phyloP scores from a whole-genome alignment of 2,329 filamentous ascomycete species.

The Verticillium tricorpus region DNA sequence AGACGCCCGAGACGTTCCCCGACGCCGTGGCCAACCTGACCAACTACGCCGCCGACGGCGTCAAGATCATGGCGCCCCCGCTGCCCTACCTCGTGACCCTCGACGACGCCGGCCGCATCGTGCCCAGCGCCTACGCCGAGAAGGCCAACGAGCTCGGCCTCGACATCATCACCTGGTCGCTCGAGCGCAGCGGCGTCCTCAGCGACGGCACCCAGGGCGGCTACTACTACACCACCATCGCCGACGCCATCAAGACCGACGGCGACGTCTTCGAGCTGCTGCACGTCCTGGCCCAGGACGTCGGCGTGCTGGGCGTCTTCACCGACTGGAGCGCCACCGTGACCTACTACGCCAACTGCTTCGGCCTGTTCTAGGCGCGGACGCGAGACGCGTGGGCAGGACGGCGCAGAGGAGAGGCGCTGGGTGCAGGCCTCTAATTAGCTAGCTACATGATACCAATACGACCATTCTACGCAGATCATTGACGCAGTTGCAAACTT shows the following conservation, averaged over 20 bases:
- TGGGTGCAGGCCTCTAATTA: neutral
- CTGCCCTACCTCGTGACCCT: conserved; percentile 56
- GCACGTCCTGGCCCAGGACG: conserved; percentile 57
- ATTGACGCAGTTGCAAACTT: too few species aligned
- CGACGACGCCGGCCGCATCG: conserved; percentile 46
- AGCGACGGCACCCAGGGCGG: conserved; percentile 41
- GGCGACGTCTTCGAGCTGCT: conserved; percentile 64
- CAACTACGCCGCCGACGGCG: conserved; percentile 50
- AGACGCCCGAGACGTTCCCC: conserved; percentile 44
- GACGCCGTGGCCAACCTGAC: conserved; percentile 53
- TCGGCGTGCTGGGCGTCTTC: conserved; percentile 59
- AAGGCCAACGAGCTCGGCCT: conserved; percentile 57
- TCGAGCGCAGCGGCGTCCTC: conserved; percentile 62
- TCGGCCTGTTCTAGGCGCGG: conserved; percentile 30
- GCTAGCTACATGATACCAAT: neutral
- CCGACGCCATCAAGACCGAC: conserved; percentile 53
- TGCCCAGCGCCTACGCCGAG: conserved; percentile 59
- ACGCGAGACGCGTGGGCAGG: too few species aligned
- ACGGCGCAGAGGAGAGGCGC: neutral
- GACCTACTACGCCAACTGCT: conserved; percentile 70
- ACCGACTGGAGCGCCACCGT: conserved; percentile 66
- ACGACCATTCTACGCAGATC: too few species aligned
- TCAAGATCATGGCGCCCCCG: conserved; percentile 59
- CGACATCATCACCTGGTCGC: conserved; percentile 63
- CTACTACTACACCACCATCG: conserved; percentile 54